These are phyloP conservation scores for Auriculariales sp. DNA, from an alignment of 768 basidiomycete genomes.

Conservation along the genomic window DNA sequence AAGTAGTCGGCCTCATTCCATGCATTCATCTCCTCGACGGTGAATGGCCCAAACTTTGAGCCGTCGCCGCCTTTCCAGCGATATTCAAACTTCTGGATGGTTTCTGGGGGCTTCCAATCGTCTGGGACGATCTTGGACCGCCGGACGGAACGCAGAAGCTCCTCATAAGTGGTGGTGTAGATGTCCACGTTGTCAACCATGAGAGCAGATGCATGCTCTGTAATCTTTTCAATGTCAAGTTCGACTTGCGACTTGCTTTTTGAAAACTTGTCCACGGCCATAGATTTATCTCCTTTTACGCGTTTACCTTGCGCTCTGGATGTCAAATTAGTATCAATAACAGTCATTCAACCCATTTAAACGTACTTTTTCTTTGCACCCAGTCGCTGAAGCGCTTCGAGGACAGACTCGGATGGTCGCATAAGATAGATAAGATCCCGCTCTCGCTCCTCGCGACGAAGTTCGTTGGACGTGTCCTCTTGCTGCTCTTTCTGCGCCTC, in stretches of 20 bases:
- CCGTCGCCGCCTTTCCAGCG: slow-evolving; percentile 38
- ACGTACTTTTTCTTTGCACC: slow-evolving; percentile 31
- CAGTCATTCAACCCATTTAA: too few species aligned
- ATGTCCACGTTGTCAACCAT: slow-evolving; percentile 81
- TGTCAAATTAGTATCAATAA: background rate
- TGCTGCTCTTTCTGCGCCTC: slow-evolving; percentile 53
- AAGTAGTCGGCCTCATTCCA: slow-evolving; percentile 80
- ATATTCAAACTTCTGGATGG: slow-evolving; percentile 43
- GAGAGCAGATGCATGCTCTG: slow-evolving; percentile 75
- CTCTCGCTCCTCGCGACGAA: slow-evolving; percentile 35
- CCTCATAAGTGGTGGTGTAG: slow-evolving; percentile 76
- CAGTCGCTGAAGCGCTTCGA: slow-evolving; percentile 78
- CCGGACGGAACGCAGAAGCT: slow-evolving; percentile 63
- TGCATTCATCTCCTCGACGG: slow-evolving; percentile 59
- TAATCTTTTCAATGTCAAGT: slow-evolving; percentile 52
- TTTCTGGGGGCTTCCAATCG: slow-evolving; percentile 51
- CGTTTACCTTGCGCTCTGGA: slow-evolving; percentile 4
- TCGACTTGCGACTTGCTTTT: background rate
- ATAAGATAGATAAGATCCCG: slow-evolving; percentile 46
- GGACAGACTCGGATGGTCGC: slow-evolving; percentile 80
- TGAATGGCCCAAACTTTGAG: slow-evolving; percentile 64
- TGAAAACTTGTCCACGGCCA: slow-evolving; percentile 34
- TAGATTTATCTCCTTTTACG: slow-evolving; percentile 22
- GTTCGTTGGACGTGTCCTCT: slow-evolving; percentile 16
- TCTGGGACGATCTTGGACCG: slow-evolving; percentile 52